phyloP scores from a whole-genome alignment of 306 rosid species.

The Cucurbita moschata region DNA sequence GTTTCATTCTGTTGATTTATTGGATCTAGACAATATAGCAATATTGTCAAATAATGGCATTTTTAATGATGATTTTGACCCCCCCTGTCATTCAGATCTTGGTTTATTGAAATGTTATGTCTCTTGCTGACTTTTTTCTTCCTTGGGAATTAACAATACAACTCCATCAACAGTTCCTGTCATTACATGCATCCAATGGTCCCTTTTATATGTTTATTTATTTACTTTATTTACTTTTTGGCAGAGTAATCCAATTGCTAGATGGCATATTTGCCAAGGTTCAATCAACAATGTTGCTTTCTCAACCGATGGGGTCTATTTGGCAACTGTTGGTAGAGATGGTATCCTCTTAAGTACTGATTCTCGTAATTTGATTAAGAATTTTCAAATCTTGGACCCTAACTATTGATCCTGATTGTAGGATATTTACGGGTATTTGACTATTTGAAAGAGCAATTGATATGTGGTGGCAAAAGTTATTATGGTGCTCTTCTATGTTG shows the following conservation, averaged over 20 bases:
- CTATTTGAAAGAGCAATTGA: conserved; percentile 71
- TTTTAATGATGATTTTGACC: neutral
- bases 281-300: conserved; percentile 72
- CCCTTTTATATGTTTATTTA: neutral
- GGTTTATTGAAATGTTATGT: neutral
- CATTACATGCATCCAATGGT: neutral
- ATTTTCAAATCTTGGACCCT: neutral
- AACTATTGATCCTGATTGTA: conserved; percentile 22
- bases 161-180: neutral
- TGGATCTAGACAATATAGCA: neutral
- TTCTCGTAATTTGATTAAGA: neutral
- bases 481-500: conserved; percentile 94
- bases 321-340: conserved; percentile 92
- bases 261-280: conserved; percentile 98
- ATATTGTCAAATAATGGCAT: neutral
- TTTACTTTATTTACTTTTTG: neutral
- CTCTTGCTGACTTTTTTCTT: neutral
- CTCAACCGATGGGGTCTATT: conserved; percentile 60
- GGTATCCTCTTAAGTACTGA: conserved; percentile 34
- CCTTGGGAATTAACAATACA: neutral
- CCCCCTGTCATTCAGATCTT: neutral
- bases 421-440: conserved; percentile 93
- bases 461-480: conserved; percentile 95
- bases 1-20: neutral
- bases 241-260: conserved; percentile 88